These are phyloP conservation scores for Chaetomium sp. DNA, from an alignment of 2,329 filamentous ascomycete genomes.

Conservation along the genomic window DNA sequence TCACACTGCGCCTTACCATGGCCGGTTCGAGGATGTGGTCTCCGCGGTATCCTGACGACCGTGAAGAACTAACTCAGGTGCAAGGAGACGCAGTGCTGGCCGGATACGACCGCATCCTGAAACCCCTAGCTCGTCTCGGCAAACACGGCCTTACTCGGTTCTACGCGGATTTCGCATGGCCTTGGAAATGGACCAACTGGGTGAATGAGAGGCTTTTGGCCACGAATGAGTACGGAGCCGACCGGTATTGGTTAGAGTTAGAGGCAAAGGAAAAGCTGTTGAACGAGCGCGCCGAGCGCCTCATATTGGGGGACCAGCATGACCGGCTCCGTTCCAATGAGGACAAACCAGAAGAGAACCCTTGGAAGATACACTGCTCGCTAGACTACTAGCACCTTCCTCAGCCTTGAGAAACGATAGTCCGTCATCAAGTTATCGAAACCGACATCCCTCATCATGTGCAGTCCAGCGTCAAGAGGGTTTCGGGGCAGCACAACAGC, in stretches of 20 bases:
- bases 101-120: conserved; percentile 15
- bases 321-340: background rate
- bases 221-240: background rate
- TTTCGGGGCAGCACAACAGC: background rate
- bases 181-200: conserved; percentile 12
- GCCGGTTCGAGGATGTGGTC: background rate
- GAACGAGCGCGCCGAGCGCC: conserved; percentile 10
- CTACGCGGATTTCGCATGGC: conserved; percentile 14
- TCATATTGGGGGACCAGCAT: conserved; percentile 6
- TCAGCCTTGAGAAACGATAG: conserved; percentile 3
- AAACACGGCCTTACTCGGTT: conserved; percentile 8
- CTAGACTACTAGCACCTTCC: background rate
- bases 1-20: conserved; percentile 1
- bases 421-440: conserved; percentile 5
- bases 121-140: conserved; percentile 7
- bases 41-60: background rate
- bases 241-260: background rate
- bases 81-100: conserved; percentile 3
- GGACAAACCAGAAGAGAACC: background rate
- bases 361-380: background rate
- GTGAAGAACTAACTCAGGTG: background rate
- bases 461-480: conserved; percentile 2
- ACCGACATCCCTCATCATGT: background rate
- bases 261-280: background rate
- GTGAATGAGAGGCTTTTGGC: background rate